Percentiles rank a stretch among this genome's conserved stretches.
Conservation (phyloP, 2,329 filamentous ascomycete genomes). For the Periglandula ipomoeae region DNA sequence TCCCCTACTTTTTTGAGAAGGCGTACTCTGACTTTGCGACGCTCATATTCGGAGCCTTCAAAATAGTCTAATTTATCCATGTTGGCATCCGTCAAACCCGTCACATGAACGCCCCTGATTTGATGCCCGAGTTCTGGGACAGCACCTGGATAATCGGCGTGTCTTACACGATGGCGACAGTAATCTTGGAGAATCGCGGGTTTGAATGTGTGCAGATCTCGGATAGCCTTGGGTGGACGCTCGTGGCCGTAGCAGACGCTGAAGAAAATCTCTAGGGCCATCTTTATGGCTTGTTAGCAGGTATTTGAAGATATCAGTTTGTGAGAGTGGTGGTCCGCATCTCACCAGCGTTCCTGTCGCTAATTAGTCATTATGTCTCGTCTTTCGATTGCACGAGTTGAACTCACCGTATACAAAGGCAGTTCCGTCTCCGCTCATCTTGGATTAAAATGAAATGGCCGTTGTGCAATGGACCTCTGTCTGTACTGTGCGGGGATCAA, state of each 20-base stretch:
- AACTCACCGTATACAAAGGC: constrained; percentile 50
- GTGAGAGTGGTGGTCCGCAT: neutral
- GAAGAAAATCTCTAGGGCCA: constrained; percentile 82
- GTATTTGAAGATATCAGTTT: too few relatives aligned
- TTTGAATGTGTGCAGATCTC: constrained; percentile 51
- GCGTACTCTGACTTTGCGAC: constrained; percentile 45
- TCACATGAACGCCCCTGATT: constrained; percentile 69
- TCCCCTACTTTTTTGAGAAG: constrained; percentile 34
- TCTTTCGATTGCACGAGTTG: neutral
- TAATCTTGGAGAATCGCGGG: constrained; percentile 70
- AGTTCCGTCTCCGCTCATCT: constrained; percentile 33
- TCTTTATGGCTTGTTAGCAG: constrained; percentile 32
- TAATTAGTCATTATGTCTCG: constrained; percentile 1
- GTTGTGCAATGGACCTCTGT: neutral
- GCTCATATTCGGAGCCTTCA: constrained; percentile 67
- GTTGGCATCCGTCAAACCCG: constrained; percentile 70
- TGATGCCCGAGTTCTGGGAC: constrained; percentile 42
- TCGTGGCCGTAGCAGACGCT: constrained; percentile 65
- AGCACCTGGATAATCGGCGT: constrained; percentile 76
- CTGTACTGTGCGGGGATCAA: too few relatives aligned
- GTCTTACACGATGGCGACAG: constrained; percentile 58
- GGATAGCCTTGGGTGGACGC: constrained; percentile 36
- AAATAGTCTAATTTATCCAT: constrained; percentile 69
- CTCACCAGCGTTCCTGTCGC: constrained; percentile 26
- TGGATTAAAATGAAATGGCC: constrained; percentile 7